Conservation (phyloP, 2,329 filamentous ascomycete species). For the Diaporthe citri region DNA sequence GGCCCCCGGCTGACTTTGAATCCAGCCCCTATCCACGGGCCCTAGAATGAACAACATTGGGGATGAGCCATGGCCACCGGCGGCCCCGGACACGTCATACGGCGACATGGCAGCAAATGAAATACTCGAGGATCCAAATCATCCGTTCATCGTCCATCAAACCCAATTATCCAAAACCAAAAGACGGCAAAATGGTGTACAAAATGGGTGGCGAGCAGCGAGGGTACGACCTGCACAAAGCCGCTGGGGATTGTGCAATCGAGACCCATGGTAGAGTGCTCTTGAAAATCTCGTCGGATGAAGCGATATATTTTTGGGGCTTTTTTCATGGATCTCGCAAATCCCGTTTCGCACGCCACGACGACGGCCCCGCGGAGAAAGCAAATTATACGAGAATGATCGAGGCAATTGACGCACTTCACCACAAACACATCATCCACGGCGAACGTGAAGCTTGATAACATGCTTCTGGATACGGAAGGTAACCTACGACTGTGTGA, state of each 20-base stretch:
- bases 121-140: background rate
- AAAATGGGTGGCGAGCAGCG: background rate
- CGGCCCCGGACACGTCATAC: background rate
- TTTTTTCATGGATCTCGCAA: background rate
- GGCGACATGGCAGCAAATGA: background rate
- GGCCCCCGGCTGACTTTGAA: background rate
- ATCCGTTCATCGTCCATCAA: background rate
- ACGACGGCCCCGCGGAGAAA: background rate
- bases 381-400: background rate
- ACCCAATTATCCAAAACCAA: background rate
- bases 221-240: background rate
- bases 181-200: background rate
- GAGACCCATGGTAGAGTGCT: background rate
- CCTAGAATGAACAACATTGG: background rate
- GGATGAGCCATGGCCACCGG: background rate
- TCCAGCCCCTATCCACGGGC: background rate
- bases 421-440: background rate
- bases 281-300: background rate
- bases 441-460: constrained; percentile 9
- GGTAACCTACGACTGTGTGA: background rate
- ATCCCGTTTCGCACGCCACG: background rate
- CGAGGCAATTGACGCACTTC: background rate
- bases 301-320: background rate
- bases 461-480: background rate
- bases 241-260: background rate